A percentile compares a stretch with the other conserved stretches of the same genome.
Conservation (phyloP, 1,139 yeast genomes). For the Suhomyces panamericanus region DNA sequence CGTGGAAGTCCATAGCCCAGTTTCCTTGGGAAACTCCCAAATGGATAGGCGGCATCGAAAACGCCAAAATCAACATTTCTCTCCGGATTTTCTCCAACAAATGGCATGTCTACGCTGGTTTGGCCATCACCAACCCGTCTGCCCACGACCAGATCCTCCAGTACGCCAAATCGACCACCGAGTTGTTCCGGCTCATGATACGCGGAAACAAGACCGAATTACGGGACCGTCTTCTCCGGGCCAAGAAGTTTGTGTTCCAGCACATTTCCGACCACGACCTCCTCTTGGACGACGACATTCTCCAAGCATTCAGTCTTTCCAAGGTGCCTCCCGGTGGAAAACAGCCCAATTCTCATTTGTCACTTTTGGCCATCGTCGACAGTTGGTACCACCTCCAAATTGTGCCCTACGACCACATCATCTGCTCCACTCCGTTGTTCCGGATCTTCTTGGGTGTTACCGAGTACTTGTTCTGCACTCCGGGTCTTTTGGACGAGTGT, state of each 20-base stretch:
- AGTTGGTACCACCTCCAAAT: constrained; percentile 86
- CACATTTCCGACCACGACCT: constrained; percentile 55
- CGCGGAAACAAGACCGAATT: constrained; percentile 64
- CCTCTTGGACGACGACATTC: constrained; percentile 73
- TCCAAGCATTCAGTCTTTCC: constrained; percentile 77
- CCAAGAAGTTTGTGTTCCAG: constrained; percentile 76
- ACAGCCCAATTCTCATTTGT: constrained; percentile 85
- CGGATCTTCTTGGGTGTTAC: constrained; percentile 93
- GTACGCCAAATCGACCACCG: constrained; percentile 82
- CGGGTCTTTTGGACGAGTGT: constrained; percentile 76
- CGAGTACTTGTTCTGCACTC: constrained; percentile 85
- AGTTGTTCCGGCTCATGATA: constrained; percentile 79
- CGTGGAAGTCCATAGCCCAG: constrained; percentile 81
- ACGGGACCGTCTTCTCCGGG: constrained; percentile 56
- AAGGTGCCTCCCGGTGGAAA: constrained; percentile 67
- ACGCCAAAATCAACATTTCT: constrained; percentile 92
- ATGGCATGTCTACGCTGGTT: constrained; percentile 98
- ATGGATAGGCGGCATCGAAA: constrained; percentile 94
- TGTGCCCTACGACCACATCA: constrained; percentile 93
- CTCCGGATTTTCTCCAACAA: constrained; percentile 86
- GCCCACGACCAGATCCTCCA: constrained; percentile 92
- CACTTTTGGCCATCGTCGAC: constrained; percentile 87
- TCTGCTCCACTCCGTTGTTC: constrained; percentile 90
- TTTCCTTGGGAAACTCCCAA: constrained; percentile 91
- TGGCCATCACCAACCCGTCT: constrained; percentile 92